Evolutionary conservation across 495 filamentous ascomycete genomes (phyloP), one percentile per base, ranked within the genome.

Genomic region (Penicillium canescens): DNA sequence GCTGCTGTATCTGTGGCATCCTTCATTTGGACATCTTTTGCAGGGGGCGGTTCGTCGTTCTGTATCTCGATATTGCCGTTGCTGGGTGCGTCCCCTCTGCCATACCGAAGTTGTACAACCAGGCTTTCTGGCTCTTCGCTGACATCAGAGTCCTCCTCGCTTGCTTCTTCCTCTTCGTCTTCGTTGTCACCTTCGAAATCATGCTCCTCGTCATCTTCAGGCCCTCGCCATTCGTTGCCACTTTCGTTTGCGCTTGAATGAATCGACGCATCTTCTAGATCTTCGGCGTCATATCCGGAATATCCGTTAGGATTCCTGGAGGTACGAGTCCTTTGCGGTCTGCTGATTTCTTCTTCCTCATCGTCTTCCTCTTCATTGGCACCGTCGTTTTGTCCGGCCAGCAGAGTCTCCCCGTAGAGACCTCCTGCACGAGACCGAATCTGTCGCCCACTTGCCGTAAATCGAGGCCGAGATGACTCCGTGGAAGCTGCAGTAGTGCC

Each of bases 381-480:
- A 18, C 59, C 64, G 9, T 58, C 59, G 1, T 75, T 72, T 45
- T 81, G 78, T n/a, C 78, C 82, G 60, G 72, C 82, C 11, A 86
- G 72, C 58, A 86, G 60, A 43, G 78, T 78, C 62, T 93, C 90
- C 3, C 91, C 91, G 66, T 96, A 96, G 37, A 85, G 69, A 11
- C 94, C 90, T 14, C 85, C 88, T n/a, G 73, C 72, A 10, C 89
- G 84, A 13, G 84, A 81, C 49, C 89, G 82, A 28, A 96, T 84
- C 62, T 96, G 93, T 33, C 94, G 84, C 31, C 94, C 94, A 66
- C 90, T 95, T 24, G 92, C 88, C 2, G 95, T 98, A 46, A 88
- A 88, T n/a, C 86, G 85, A 34, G 92, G 90, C n/a, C 81, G 86
- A 20, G 75, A 66, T 4, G 81, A 75, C 57, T 90, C 87, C 21